Percentiles rank a stretch among this genome's conserved stretches.
phyloP scores from a whole-genome alignment of 495 filamentous ascomycete species.

The Clavariopsis aquatica region DNA sequence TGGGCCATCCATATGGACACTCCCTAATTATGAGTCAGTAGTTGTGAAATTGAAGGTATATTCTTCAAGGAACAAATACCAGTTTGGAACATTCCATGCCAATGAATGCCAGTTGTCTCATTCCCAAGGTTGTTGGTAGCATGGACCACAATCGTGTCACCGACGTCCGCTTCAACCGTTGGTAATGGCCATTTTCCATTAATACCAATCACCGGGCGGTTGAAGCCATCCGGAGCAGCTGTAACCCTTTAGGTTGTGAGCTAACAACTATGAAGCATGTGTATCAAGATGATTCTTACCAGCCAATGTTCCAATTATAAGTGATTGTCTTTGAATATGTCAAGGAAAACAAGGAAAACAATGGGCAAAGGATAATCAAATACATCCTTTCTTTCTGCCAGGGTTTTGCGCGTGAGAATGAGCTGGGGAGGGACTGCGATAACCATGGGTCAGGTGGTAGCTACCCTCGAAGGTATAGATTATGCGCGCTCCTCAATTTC shows the following conservation, averaged over 20 bases:
- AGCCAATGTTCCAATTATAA: constrained; percentile 13
- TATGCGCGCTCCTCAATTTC: too few relatives aligned
- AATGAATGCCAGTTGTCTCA: constrained; percentile 29
- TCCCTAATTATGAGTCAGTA: too few relatives aligned
- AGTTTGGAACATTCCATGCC: constrained; percentile 22
- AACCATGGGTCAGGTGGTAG: too few relatives aligned
- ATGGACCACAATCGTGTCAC: constrained; percentile 31
- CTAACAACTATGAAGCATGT: neutral
- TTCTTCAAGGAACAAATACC: neutral
- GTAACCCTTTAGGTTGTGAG: neutral
- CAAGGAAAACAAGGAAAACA: neutral
- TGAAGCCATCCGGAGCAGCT: constrained; percentile 15
- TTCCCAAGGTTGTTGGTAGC: constrained; percentile 28
- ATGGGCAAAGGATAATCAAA: neutral
- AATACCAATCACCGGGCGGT: constrained; percentile 19
- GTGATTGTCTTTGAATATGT: neutral
- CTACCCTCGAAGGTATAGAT: too few relatives aligned
- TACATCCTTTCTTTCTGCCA: too few relatives aligned
- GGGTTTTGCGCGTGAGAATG: too few relatives aligned
- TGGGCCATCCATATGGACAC: constrained; percentile 20
- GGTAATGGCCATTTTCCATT: constrained; percentile 35
- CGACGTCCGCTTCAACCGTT: constrained; percentile 22
- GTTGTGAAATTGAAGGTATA: too few relatives aligned
- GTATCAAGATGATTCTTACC: neutral
- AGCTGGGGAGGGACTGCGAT: too few relatives aligned